Base-by-base conservation (phyloP, 164 flowering plant species). In the Nelumbo lutea region DNA sequence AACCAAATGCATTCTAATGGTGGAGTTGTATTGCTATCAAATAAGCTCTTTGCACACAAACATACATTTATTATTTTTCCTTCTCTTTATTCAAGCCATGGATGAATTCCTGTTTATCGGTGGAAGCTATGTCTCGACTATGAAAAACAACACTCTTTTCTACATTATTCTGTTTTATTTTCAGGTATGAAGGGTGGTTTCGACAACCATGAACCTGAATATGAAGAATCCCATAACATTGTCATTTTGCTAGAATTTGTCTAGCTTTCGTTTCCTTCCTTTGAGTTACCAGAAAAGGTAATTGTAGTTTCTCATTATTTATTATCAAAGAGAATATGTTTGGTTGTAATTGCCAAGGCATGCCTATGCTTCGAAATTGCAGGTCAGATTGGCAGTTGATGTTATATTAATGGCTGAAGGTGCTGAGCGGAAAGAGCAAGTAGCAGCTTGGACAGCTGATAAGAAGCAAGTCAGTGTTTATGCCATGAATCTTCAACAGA, bases 251-350 rank as follows among this genome's bases (percentile, higher is more conserved):
- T 98, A 66, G 79, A 86, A 71, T 88, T 75, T 76, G 84, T 83
- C 0, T 72, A 82, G 56, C 91, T 95, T 61, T 87, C 96, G 68
- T 95, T 88, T 81, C 99, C 99, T 62, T 89, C 94, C 1, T 93
- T 90, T 63, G 95, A 95, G 78, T 78, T 95, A 70, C 98, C 99
- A 51, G 99, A 95, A 79, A 92, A 90, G 91, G 98, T 92, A 65
- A 10, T 61, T 53, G 15, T 64, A 41, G 9, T 13, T 56, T 15
- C 5, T 66, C 62, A 44, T 9, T 40, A 43, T 58, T 55, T 65
- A 40, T 51, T 9, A 42, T 60, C 9, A 56, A 52, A 27, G 27
- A 60, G 72, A 68, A 3, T 15, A 14, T 61, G 15, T 53, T 7
- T 69, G 61, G 14, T 64, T 59, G 60, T 44, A 42, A 58, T 27